Base-by-base conservation (phyloP, 305 asterid species). In the Lippia alba region DNA sequence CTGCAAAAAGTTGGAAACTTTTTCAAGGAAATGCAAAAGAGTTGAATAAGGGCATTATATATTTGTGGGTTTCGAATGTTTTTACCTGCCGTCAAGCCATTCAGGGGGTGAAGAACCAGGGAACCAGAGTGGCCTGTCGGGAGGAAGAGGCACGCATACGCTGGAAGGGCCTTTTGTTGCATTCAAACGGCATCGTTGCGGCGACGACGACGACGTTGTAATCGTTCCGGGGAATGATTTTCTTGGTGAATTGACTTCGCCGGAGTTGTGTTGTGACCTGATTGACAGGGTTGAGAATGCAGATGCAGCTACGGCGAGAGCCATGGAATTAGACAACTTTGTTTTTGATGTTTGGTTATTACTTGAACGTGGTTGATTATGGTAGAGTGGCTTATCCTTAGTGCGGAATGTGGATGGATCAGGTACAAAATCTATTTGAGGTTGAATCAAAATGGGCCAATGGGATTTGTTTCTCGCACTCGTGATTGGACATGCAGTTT, bases 61-160 rank as follows among this genome's bases (percentile, higher is more conserved):
- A 36, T 4, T 36, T 4, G 41, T 36, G 41, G 41, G 41, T 36
- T 36, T 36, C 9, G 4, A 36, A 36, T 36, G 9, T 36, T 36
- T 44, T 44, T 8, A 85, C 97, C 97, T 91, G 78, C 97, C 95
- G 74, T 91, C 95, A 45, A 91, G 96, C 96, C 97, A 91, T 30
- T 82, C 79, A 1, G 97, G 97, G 17, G 97, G 89, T 6, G 96
- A 86, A 69, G 87, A 87, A 17, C 97, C 97, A 33, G 94, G 97
- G 79, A 91, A 91, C 97, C 97, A 91, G 62, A 91, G 45, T 4
- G 97, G 97, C 79, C 97, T 79, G 78, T 91, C 96, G 0, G 96
- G 97, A 69, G 97, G 94, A 24, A 91, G 94, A 5, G 96, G 97
- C 81, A 81, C 74, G 50, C 97, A 91, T 7, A 87, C 86, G 58